Evolutionary conservation across 495 filamentous ascomycete genomes (phyloP).

Genomic region (Penicillium subrubescens): DNA sequence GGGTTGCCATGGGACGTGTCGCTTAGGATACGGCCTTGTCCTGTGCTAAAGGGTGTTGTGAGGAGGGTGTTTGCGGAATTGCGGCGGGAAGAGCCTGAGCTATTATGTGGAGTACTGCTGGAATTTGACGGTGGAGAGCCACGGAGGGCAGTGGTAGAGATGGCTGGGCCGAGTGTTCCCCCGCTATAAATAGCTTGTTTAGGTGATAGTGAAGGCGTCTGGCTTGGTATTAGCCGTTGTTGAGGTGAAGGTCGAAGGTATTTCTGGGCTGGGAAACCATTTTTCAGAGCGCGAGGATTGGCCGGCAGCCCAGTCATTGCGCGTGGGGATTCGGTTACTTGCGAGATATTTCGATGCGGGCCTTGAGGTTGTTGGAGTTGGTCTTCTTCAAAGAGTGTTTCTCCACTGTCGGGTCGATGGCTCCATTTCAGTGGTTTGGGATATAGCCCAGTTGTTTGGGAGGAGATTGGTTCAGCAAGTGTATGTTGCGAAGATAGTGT

Average conservation of each 20-base stretch:
- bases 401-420: slow-evolving; percentile 37
- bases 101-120: background rate
- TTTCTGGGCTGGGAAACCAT: slow-evolving; percentile 26
- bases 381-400: slow-evolving; percentile 47
- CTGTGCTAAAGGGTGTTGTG: slow-evolving; percentile 9
- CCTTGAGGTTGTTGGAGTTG: slow-evolving; percentile 12
- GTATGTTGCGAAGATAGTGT: slow-evolving; percentile 39
- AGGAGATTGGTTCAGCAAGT: slow-evolving; percentile 35
- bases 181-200: background rate
- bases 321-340: slow-evolving; percentile 12
- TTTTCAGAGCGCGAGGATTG: slow-evolving; percentile 42
- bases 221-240: background rate
- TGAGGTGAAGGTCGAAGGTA: slow-evolving; percentile 12
- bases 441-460: slow-evolving; percentile 30
- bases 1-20: background rate
- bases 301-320: slow-evolving; percentile 36
- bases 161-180: background rate
- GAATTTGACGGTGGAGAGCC: background rate
- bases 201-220: background rate
- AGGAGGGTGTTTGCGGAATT: slow-evolving; percentile 10
- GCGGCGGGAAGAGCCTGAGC: slow-evolving; percentile 12
- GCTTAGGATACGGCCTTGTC: slow-evolving; percentile 4
- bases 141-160: background rate
- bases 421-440: slow-evolving; percentile 44
- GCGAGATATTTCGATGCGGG: background rate